Conservation (phyloP, 2,329 filamentous ascomycete genomes). For the Aureobasidium sp. region DNA sequence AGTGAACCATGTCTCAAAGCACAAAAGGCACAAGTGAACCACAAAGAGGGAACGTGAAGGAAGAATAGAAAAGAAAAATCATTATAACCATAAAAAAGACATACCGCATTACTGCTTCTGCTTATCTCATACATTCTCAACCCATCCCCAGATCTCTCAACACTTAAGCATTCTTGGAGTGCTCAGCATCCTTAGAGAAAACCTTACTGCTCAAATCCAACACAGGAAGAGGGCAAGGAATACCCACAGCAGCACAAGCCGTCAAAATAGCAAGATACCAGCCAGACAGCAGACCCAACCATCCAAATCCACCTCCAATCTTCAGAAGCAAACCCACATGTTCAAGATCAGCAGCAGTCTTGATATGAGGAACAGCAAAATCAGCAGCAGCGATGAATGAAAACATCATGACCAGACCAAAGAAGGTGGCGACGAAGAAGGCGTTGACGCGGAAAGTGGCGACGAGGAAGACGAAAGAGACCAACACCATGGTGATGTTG, state of each 20-base stretch:
- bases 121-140: neutral
- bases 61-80: too few species aligned
- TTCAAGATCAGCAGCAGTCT: constrained; percentile 8
- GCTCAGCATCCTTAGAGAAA: constrained; percentile 12
- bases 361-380: constrained; percentile 16
- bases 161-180: neutral
- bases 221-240: constrained; percentile 19
- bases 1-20: too few species aligned
- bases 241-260: constrained; percentile 18
- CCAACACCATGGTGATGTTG: constrained; percentile 21
- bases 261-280: constrained; percentile 21
- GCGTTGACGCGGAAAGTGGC: constrained; percentile 20
- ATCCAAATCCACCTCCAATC: constrained; percentile 22
- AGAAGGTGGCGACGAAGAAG: constrained; percentile 20
- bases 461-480: constrained; percentile 21
- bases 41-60: too few species aligned
- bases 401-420: constrained; percentile 21
- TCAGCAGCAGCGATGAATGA: constrained; percentile 22
- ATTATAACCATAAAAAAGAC: too few species aligned
- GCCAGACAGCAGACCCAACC: constrained; percentile 19
- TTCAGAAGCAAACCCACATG: constrained; percentile 18
- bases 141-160: neutral
- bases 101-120: neutral
- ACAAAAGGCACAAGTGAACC: too few species aligned
- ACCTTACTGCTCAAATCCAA: constrained; percentile 18